phyloP scores from a whole-genome alignment of 2,329 filamentous ascomycete genomes.

The Phyllosticta citrichinensis region DNA sequence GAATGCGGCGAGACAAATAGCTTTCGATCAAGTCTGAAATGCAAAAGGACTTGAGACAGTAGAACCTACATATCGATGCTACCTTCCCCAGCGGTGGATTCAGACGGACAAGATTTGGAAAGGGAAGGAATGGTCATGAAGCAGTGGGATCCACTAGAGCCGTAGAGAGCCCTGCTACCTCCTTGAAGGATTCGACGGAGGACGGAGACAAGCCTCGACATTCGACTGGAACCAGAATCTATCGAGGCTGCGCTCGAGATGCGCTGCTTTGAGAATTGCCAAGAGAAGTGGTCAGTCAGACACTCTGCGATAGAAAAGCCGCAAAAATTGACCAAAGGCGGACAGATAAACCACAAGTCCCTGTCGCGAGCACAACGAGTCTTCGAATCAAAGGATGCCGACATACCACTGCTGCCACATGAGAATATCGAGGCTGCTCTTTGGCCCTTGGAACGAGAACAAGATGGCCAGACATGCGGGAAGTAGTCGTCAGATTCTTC shows the following conservation, averaged over 20 bases:
- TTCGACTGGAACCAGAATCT: neutral
- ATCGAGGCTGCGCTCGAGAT: neutral
- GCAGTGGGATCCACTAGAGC: neutral
- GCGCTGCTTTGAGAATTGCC: neutral
- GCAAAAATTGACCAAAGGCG: neutral
- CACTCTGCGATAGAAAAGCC: neutral
- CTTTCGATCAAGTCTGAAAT: neutral
- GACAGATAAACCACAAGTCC: neutral
- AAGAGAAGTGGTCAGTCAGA: neutral
- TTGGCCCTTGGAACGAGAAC: neutral
- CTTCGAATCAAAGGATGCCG: neutral
- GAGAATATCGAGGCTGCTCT: neutral
- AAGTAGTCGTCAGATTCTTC: neutral
- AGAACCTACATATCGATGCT: neutral
- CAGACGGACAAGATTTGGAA: neutral
- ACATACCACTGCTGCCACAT: neutral
- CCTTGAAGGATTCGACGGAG: neutral
- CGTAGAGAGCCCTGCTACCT: neutral
- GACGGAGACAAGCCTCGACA: neutral
- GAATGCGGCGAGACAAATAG: neutral
- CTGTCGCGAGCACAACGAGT: neutral
- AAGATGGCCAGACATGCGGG: neutral
- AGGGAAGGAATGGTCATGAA: neutral
- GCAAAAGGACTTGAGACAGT: neutral
- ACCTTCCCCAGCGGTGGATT: neutral